A percentile compares a stretch with the other conserved stretches of the same genome.
phyloP scores from a whole-genome alignment of 108 stramenopile genomes.

The Fragilaria crotonensis region DNA sequence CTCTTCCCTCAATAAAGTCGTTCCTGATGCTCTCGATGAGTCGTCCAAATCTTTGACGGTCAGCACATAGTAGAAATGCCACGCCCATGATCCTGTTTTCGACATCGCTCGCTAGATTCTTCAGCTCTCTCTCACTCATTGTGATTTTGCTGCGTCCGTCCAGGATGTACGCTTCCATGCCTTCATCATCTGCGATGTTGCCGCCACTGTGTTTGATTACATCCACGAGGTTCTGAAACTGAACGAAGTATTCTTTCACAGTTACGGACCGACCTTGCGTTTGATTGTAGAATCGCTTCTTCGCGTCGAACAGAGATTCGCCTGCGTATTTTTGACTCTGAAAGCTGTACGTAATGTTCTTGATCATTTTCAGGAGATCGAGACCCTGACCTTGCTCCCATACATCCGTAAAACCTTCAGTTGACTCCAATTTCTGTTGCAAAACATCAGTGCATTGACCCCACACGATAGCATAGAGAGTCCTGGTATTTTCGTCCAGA shows the following conservation, averaged over 20 bases:
- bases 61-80: neutral
- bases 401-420: neutral
- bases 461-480: slow-evolving; percentile 1
- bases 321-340: neutral
- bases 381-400: neutral
- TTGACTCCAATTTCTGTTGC: slow-evolving; percentile 1
- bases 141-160: neutral
- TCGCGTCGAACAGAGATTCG: neutral
- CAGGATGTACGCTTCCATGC: neutral
- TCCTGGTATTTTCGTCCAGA: neutral
- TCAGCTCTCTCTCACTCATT: neutral
- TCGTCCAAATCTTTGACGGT: neutral
- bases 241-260: slow-evolving; percentile 2
- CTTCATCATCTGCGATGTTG: neutral
- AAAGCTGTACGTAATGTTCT: slow-evolving; percentile 3
- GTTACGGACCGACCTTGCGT: neutral
- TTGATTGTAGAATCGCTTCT: neutral
- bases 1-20: slow-evolving; percentile 3
- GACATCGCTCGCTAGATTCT: neutral
- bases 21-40: neutral
- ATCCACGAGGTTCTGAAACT: slow-evolving; percentile 3
- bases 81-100: no score
- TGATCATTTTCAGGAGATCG: slow-evolving; percentile 13
- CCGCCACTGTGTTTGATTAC: slow-evolving; percentile 1
- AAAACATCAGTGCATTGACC: slow-evolving; percentile 21